Conservation (phyloP, 2,329 filamentous ascomycete genomes). For the Cadophora gregata region DNA sequence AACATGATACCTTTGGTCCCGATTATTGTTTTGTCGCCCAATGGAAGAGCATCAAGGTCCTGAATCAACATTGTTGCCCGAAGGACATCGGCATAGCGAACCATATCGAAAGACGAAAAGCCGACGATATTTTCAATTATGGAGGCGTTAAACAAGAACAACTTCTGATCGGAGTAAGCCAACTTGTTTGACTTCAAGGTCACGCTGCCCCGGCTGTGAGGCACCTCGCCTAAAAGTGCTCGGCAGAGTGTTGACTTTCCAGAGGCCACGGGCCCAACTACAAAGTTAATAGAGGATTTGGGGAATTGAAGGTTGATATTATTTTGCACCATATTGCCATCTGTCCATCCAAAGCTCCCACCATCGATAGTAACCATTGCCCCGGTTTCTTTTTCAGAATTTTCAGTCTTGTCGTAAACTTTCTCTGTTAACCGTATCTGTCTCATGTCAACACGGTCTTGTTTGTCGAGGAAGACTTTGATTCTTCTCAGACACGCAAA, state of each 20-base stretch:
- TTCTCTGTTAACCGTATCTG: no score
- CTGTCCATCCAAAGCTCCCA: background rate
- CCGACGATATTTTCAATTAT: background rate
- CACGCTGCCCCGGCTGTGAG: background rate
- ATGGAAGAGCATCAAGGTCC: background rate
- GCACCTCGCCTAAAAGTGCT: background rate
- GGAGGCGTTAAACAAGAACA: background rate
- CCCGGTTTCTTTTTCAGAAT: no score
- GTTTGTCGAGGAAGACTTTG: no score
- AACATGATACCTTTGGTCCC: background rate
- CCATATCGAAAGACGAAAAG: background rate
- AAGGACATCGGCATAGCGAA: background rate
- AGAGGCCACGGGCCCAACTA: background rate
- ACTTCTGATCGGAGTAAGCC: background rate
- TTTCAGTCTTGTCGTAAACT: background rate
- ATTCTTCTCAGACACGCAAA: background rate
- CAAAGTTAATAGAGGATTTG: background rate
- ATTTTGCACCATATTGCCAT: background rate
- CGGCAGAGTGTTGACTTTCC: background rate
- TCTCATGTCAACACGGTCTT: no score
- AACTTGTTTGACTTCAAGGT: background rate
- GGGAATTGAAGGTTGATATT: background rate
- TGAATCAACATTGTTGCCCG: background rate
- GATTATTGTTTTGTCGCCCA: background rate
- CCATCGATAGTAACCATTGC: background rate